Evolutionary conservation across 2,329 filamentous ascomycete genomes (phyloP).

Genomic region (Pyrenochaeta sp.): DNA sequence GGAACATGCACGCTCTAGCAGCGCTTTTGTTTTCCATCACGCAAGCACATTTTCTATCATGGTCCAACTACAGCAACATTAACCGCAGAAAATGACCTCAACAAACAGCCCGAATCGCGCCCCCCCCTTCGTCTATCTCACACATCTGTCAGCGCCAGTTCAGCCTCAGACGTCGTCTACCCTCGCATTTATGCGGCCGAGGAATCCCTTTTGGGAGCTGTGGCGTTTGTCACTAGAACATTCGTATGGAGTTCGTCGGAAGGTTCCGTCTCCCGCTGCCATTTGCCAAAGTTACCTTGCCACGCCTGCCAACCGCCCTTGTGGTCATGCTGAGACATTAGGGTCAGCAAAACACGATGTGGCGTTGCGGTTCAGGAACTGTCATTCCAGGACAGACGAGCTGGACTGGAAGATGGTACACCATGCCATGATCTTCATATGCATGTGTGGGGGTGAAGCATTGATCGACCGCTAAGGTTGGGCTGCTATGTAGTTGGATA

Average conservation of each 20-base stretch:
- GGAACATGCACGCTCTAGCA: background rate
- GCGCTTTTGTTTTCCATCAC: background rate
- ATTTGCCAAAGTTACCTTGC: background rate
- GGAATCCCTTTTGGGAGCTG: background rate
- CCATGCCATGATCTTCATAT: background rate
- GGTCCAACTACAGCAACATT: background rate
- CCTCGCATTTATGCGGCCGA: constrained; percentile 2
- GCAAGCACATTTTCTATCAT: constrained; percentile 1
- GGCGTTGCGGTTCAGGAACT: background rate
- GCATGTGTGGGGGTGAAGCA: background rate
- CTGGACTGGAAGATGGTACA: background rate
- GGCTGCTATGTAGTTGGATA: background rate
- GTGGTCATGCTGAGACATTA: background rate
- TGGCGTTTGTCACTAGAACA: background rate
- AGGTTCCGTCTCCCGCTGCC: background rate
- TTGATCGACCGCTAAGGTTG: background rate
- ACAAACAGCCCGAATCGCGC: too few relatives aligned
- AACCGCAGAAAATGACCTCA: too few relatives aligned
- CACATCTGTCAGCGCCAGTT: background rate
- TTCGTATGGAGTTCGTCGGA: background rate
- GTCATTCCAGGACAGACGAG: background rate
- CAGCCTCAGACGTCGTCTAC: background rate
- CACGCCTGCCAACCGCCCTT: background rate
- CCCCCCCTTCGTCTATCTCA: too few relatives aligned
- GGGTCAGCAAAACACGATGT: background rate